These are phyloP conservation scores for Bothriochloa decipiens DNA, from an alignment of 176 grass and related monocot genomes.

Conservation along the genomic window DNA sequence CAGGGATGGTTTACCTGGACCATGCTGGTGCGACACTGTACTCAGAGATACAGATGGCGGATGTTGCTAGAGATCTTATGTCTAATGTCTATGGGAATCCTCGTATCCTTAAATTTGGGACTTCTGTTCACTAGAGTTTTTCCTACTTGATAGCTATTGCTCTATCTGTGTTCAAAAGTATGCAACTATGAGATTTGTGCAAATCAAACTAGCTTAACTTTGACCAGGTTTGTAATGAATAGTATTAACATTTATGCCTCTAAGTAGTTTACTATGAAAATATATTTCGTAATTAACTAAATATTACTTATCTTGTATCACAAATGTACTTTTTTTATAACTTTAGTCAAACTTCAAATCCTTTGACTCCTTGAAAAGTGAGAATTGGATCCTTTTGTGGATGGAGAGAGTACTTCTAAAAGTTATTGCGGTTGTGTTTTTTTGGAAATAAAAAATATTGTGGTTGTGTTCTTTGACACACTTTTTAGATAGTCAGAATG, in stretches of 20 bases:
- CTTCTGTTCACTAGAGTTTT: not conserved
- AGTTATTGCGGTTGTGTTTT: slow-evolving; percentile 34
- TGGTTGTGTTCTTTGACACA: slow-evolving; percentile 48
- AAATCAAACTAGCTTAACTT: not conserved
- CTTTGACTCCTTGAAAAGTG: not conserved
- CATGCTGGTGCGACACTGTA: slow-evolving; percentile 82
- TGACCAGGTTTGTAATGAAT: not conserved
- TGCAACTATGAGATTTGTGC: not conserved
- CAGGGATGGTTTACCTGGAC: slow-evolving; percentile 83
- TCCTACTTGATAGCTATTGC: not conserved
- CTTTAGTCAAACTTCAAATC: not conserved
- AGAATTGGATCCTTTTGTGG: not conserved
- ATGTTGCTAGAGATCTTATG: slow-evolving; percentile 62
- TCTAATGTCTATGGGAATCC: slow-evolving; percentile 89
- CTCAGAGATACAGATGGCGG: slow-evolving; percentile 78
- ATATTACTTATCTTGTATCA: not conserved
- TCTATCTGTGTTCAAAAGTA: not conserved
- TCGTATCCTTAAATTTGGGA: slow-evolving; percentile 72
- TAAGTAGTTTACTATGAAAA: not conserved
- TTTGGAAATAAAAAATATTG: not conserved
- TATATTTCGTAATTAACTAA: not conserved
- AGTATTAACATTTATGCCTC: not conserved
- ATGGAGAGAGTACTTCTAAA: not conserved
- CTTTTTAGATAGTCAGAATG: slow-evolving; percentile 84
- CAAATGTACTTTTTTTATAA: not conserved